Base-by-base conservation (phyloP, 2,329 filamentous ascomycete species). In the Mycosphaerella sp. region DNA sequence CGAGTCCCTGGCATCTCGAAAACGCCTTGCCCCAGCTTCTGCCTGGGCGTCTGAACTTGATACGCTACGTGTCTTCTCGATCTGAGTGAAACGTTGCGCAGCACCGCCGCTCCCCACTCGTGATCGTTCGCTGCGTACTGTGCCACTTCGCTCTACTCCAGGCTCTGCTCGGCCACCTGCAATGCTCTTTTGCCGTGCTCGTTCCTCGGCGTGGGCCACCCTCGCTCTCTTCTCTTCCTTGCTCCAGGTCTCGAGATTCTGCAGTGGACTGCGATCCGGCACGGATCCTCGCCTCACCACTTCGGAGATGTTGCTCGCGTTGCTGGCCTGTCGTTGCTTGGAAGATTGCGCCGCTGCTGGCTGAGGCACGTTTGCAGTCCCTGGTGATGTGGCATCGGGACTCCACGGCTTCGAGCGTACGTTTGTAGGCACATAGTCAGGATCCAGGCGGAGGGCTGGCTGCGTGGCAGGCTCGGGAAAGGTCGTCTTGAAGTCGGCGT, bases 221-320 rank as follows among this genome's bases (percentile, higher is more conserved):
- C 88, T 80, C 7, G 89, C 89, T 58, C 91, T 80, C 69, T 95
- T 94, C 70, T 96, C 90, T 71, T 96, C 90, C 69, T 96, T 97
- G 68, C 87, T 95, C 69, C 96, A 91, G 64, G 87, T 81, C 74
- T 98, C 91, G 60, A 98, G 80, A 73, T 85, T 93, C 70, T 98
- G 91, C 46, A 98, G 78, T 46, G 94, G 93, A 57, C 91, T 97
- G 63, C 87, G 82, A 67, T 94, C 86, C 51, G 85, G 79, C 64
- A 91, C 87, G 71, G 87, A 81, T 49, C 77, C 74, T 53, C 68
- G 64, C 56, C 69, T 60, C 21, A 61, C 37, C 18, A 47, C 45
- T 28, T 63, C 57, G 13, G 54, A 55, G 12, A 47, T 49, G 39
- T 54, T 60, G 49, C 54, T 54, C 9, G 60, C 51, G 35, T 56